Evolutionary conservation across 306 rosid species (phyloP), one percentile per base, ranked within the genome.

Genomic region (Acmispon strigosus): DNA sequence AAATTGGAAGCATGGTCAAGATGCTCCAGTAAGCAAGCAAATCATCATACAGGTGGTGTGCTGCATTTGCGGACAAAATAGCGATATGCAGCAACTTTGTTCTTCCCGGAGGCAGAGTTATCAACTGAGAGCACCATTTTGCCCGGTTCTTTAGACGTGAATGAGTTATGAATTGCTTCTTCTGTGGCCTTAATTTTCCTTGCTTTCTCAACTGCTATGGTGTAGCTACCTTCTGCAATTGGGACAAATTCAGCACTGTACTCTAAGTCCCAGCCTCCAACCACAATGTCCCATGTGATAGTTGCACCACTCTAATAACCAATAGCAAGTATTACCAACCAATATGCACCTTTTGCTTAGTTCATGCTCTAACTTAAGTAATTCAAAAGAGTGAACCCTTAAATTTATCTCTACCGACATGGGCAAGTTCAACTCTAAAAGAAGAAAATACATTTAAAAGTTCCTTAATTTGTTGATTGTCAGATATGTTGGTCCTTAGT

Each of bases 211-310:
- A 92, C 95, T 7, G 88, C 90, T 10, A 92, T 79, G 3, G 66
- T 83, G 87, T 92, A 89, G 84, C 96, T 86, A n/a, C 82, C 88
- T 70, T 86, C 75, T 41, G 90, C 84, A 45, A 11, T 59, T 0
- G 96, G 96, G 48, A 92, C 82, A 68, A 87, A 92, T 72, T 92
- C 98, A 5, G 90, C 96, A 76, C 92, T 84, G 79, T 92, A 92
- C 27, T 87, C 98, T 70, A 92, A 78, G 41, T 92, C 96, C 98
- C 98, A 89, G 1, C 98, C 95, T 52, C 96, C 98, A 18, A 92
- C 98, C 37, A 89, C 96, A 1, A 92, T 86, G 84, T 92, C 98
- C 98, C 96, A 92, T 6, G 92, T 74, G 9, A 92, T 92, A 12
- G 90, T 92, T 56, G 95, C 95, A 13, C 89, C 96, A 39, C 74